A percentile compares a stretch with the other conserved stretches of the same genome.
phyloP scores from a whole-genome alignment of 2,329 filamentous ascomycete species.

The Fusarium xyrophilum region DNA sequence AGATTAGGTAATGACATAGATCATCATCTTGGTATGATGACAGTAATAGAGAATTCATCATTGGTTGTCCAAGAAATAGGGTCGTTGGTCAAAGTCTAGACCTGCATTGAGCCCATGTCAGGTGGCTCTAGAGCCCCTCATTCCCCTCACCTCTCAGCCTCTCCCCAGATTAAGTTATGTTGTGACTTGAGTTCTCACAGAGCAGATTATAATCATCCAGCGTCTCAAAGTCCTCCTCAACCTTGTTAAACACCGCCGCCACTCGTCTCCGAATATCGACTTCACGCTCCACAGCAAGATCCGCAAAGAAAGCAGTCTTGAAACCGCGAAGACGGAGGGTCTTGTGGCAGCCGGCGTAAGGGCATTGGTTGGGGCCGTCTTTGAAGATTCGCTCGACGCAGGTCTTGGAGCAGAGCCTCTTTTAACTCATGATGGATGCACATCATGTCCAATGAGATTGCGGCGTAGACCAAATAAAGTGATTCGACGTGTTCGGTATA shows the following conservation, averaged over 20 bases:
- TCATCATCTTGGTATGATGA: neutral
- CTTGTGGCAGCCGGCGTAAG: slow-evolving; percentile 84
- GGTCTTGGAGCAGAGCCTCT: slow-evolving; percentile 61
- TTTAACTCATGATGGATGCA: slow-evolving; percentile 29
- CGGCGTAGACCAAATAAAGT: slow-evolving; percentile 27
- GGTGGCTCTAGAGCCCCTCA: slow-evolving; percentile 5
- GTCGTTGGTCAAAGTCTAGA: slow-evolving; percentile 5
- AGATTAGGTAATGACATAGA: neutral
- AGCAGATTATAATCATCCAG: slow-evolving; percentile 85
- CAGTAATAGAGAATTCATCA: slow-evolving; percentile 29
- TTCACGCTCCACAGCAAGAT: slow-evolving; percentile 87
- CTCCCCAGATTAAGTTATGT: slow-evolving; percentile 32
- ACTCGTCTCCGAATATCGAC: slow-evolving; percentile 89
- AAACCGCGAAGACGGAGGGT: slow-evolving; percentile 87
- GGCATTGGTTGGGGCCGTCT: slow-evolving; percentile 88
- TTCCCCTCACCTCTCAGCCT: slow-evolving; percentile 18
- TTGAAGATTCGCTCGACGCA: slow-evolving; percentile 96
- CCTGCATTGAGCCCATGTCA: slow-evolving; percentile 30
- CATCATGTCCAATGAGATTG: slow-evolving; percentile 5
- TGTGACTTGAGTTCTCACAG: slow-evolving; percentile 7
- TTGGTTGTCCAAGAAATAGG: slow-evolving; percentile 22
- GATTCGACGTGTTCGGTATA: neutral
- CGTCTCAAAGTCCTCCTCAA: slow-evolving; percentile 88
- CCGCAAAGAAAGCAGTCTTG: slow-evolving; percentile 86
- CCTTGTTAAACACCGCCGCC: slow-evolving; percentile 81